phyloP scores from a whole-genome alignment of 2,329 filamentous ascomycete genomes.

The Nothophoma quercina region DNA sequence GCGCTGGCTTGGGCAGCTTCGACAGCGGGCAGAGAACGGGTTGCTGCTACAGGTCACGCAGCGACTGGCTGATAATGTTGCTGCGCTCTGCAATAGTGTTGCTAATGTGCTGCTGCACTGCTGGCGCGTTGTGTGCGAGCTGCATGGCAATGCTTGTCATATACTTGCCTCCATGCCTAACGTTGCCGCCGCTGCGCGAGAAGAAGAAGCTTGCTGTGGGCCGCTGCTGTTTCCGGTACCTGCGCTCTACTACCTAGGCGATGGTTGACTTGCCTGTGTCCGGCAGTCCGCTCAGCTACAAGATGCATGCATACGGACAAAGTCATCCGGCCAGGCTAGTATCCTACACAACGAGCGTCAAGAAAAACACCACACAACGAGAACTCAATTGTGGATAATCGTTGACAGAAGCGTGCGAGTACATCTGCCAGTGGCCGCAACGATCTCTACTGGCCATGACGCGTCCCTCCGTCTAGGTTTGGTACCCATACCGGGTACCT shows the following conservation, averaged over 20 bases:
- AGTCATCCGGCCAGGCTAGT: no score
- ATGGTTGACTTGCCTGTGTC: slow-evolving; percentile 47
- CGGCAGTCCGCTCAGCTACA: slow-evolving; percentile 18
- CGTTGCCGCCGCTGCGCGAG: slow-evolving; percentile 19
- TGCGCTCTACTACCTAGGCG: slow-evolving; percentile 36
- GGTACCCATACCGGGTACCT: no score
- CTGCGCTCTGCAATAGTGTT: slow-evolving; percentile 14
- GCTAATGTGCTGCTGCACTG: slow-evolving; percentile 7
- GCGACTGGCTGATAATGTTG: slow-evolving; percentile 17
- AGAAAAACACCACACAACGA: no score
- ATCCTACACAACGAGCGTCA: no score
- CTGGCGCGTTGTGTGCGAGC: slow-evolving; percentile 14
- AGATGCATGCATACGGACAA: no score
- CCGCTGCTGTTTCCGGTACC: slow-evolving; percentile 8
- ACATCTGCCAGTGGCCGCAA: no score
- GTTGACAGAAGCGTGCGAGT: no score
- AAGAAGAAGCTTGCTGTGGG: slow-evolving; percentile 30
- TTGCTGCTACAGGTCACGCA: slow-evolving; percentile 28
- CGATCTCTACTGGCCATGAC: no score
- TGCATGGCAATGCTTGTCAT: slow-evolving; percentile 24
- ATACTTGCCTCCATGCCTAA: slow-evolving; percentile 18
- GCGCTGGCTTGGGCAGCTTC: neutral
- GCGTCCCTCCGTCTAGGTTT: no score
- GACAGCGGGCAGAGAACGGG: slow-evolving; percentile 24
- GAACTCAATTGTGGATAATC: no score